Base-by-base conservation (phyloP, 805 yeast species). In the Allodekkera sacchari region DNA sequence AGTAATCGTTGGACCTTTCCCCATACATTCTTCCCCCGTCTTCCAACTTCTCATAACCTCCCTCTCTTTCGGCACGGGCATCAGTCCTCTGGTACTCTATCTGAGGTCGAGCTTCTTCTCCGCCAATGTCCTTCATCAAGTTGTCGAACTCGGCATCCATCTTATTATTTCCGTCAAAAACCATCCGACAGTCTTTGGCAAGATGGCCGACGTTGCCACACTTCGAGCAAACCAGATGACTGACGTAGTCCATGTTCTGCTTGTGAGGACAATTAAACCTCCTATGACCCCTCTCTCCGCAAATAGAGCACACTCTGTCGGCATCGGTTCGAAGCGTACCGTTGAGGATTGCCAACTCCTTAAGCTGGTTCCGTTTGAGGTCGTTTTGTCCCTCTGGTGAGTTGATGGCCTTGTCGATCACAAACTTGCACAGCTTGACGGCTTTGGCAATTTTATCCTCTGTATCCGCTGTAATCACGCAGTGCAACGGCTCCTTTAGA, bases 301-400 rank as follows among this genome's bases (percentile, higher is more conserved):
- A 82, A 27, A 60, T 60, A 11, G 69, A 61, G 52, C 89, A 81
- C 1, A 74, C 68, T 36, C 75, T 64, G 36, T 67, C 74, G 30
- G 71, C 77, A 42, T 80, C 89, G 1, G 68, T 63, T 33, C 97
- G 70, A 28, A 87, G 64, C 0, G 98, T 92, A 56, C 99, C 99
- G 59, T 92, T 94, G 34, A 92, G 64, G 16, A 83, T 80, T 0
- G 99, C 99, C 45, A 92, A 66, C 49, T 89, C 95, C 41, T 95
- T 70, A 37, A 92, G 66, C 55, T 92, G 99, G 27, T 80, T 84
- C 37, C 96, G 66, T 49, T 92, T 92, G 52, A 83, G 66, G 41
- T 85, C 95, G 55, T 89, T 92, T 52, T 84, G 94, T 1, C 95
- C 96, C 41, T 82, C 89, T 2, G 98, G 98, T 0, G 94, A 76